Percentiles rank a stretch among this genome's conserved stretches.
phyloP scores from a whole-genome alignment of 805 yeast species.

The Torulaspora gathmanii region DNA sequence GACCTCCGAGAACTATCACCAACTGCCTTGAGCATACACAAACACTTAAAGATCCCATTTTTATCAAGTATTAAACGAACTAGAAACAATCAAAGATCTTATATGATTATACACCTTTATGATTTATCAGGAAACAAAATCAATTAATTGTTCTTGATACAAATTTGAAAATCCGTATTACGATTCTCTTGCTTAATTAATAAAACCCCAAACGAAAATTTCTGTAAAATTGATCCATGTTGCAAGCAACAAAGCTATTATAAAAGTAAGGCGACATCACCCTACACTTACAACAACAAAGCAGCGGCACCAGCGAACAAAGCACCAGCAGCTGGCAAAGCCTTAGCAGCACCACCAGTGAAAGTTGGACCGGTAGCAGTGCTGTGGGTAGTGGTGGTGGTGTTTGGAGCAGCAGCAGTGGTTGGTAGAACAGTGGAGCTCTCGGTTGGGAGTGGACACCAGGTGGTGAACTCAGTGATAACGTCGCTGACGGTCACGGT shows the following conservation, averaged over 20 bases:
- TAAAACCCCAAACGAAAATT: constrained; percentile 2
- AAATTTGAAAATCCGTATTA: not conserved
- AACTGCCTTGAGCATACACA: not conserved
- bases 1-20: no score
- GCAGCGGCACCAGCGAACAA: constrained; percentile 48
- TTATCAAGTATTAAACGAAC: constrained; percentile 15
- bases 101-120: constrained; percentile 4
- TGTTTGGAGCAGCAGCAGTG: constrained; percentile 15
- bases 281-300: constrained; percentile 41
- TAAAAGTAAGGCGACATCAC: not conserved
- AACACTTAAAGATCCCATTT: not conserved
- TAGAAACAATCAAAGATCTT: constrained; percentile 22
- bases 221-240: not conserved
- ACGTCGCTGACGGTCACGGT: constrained; percentile 36
- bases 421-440: constrained; percentile 21
- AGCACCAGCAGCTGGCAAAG: constrained; percentile 47
- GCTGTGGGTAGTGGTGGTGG: constrained; percentile 20
- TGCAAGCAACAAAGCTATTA: not conserved
- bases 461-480: constrained; percentile 38
- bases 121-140: constrained; percentile 7
- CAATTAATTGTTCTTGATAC: constrained; percentile 7
- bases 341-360: constrained; percentile 44
- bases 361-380: constrained; percentile 30
- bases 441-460: constrained; percentile 23
- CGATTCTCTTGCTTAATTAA: constrained; percentile 1